Evolutionary conservation across 371 early-diverging fungal genomes (phyloP), one percentile per base, ranked within the genome.

Genomic region (Mucor circinelloides): DNA sequence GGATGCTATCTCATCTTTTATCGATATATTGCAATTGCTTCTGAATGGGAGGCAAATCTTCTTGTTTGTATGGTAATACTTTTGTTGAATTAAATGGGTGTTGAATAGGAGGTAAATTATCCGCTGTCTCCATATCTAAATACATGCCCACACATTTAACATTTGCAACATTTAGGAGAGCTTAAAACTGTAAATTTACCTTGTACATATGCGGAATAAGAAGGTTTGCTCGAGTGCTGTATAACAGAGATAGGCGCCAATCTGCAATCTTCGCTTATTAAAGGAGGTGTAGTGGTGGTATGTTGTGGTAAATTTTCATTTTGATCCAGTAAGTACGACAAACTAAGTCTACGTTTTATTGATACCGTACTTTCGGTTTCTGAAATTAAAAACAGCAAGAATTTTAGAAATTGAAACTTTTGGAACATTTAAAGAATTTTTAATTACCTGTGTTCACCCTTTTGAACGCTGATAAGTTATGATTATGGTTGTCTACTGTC

Each of bases 311-410:
- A 21, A n/a, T 59, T 65, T 36, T 60, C 61, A 44, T 44, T 67
- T 21, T 68, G 55, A 48, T 68, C 69, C 30, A 69, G 36, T 55
- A 69, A 60, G 48, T 69, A 69, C 28, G 70, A 69, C 17, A 69
- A 55, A 48, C 70, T 69, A 23, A 69, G 42, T 55, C 70, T 23
- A 12, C 65, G 58, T 32, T 64, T 69, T 28, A 42, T 62, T 23
- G 69, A 64, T 46, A 46, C 31, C 5, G 36, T 58, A 44, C 19
- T 44, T 44, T 44, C 44, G 44, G 44, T 19, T 38, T 64, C 64
- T 64, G 27, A 12, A 27, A 27, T 4, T 42, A 12, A n/a, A 38
- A 44, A n/a, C 17, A 36, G 3, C 36, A 10, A 36, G 36, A 36
- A 13, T 36, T 36, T 44, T 44, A 44, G 44, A 44, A 44, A 44